Base-by-base conservation (phyloP, 495 filamentous ascomycete genomes). In the Massariosphaeria phaeospora region DNA sequence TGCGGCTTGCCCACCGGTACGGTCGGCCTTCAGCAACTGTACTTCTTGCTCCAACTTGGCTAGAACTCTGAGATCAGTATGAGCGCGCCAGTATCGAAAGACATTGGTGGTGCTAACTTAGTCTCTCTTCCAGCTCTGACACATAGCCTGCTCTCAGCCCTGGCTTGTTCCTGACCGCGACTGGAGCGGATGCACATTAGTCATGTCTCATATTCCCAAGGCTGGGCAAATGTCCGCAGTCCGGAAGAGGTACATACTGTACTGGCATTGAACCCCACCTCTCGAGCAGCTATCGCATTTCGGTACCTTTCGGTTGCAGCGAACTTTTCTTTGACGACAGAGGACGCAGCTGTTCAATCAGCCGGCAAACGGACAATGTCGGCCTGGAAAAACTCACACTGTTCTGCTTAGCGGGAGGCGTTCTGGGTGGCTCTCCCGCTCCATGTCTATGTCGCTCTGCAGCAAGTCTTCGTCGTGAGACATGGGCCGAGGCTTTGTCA, bases 101-200 rank as follows among this genome's bases (percentile, higher is more conserved):
- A 25, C 3, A 44, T 44, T 18, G 31, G 15, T 34, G 34, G 34
- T 23, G 24, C 52, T 20, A 23, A 64, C 64, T 53, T 46, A 70
- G 38, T 17, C 66, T 54, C 25, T 56, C 40, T 39, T 70, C 66
- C n/a, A 70, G 48, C 35, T 59, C 42, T 1, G 63, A 57, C 1
- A 70, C 62, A 61, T 70, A 70, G 23, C 67, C 66, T 3, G 66
- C 66, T 38, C 66, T 29, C 8, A 70, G 17, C 10, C 67, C 68
- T 8, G 65, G 65, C 31, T 68, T 62, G 34, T 59, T 64, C 47
- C 48, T 56, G 26, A 57, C 36, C 29, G 18, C n/a, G 11, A 56
- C 53, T 56, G 15, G 2, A 53, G 39, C 9, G n/a, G 1, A 21
- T 34, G 8, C 11, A 2, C n/a, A 33, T 54, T 26, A 48, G 35